These are phyloP conservation scores for Scutellaria barbata DNA, from an alignment of 257 asterid species.

Conservation along the genomic window DNA sequence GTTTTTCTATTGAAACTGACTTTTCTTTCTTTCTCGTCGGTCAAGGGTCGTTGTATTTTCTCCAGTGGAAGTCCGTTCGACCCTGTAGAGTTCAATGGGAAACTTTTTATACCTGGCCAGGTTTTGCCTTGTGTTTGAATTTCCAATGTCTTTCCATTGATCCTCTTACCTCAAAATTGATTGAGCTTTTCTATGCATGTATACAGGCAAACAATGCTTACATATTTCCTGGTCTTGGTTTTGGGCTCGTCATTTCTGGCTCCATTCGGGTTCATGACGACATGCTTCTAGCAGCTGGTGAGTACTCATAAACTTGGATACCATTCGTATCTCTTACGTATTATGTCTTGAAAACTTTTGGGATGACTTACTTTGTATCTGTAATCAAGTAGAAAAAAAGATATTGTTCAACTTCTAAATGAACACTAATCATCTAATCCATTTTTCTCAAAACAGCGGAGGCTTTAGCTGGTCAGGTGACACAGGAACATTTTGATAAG, in stretches of 20 bases:
- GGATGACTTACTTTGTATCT: no score
- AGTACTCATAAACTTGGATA: conserved; percentile 34
- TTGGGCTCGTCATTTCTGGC: conserved; percentile 90
- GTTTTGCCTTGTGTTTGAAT: conserved; percentile 34
- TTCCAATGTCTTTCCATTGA: neutral
- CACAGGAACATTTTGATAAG: conserved; percentile 78
- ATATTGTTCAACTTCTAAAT: neutral
- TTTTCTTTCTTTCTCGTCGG: conserved; percentile 10
- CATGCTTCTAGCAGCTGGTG: conserved; percentile 97
- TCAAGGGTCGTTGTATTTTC: conserved; percentile 84
- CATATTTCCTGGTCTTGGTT: conserved; percentile 92
- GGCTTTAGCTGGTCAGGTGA: conserved; percentile 89
- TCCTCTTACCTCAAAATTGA: neutral
- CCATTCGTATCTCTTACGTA: neutral
- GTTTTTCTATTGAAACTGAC: neutral
- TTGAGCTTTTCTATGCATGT: conserved; percentile 12
- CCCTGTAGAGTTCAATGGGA: conserved; percentile 71
- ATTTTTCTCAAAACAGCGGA: conserved; percentile 66
- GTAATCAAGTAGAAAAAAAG: no score
- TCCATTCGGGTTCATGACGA: conserved; percentile 92
- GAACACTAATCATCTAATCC: neutral
- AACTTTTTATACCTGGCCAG: conserved; percentile 76
- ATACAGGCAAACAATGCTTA: conserved; percentile 93
- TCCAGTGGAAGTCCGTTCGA: conserved; percentile 96
- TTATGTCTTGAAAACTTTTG: no score